Conservation (phyloP, 179 eudicot species). For the Amaranthus tricolor region DNA sequence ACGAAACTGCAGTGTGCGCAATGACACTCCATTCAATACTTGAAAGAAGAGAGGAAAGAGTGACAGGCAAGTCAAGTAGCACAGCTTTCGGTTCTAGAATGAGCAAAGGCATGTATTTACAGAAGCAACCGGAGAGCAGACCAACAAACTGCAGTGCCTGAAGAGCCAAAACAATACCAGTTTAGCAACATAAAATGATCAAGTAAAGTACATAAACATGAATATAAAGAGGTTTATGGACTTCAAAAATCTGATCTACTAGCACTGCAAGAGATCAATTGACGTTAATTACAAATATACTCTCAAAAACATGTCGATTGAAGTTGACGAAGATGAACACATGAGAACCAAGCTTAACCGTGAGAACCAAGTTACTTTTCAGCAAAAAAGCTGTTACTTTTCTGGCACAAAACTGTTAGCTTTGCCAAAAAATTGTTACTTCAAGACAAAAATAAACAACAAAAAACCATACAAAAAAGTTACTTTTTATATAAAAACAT, state of each 20-base stretch:
- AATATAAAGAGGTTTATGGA: neutral
- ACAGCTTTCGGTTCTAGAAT: slow-evolving; percentile 52
- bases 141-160: slow-evolving; percentile 82
- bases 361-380: too few relatives aligned
- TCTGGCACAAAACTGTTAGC: too few relatives aligned
- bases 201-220: neutral
- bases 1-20: slow-evolving; percentile 58
- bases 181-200: neutral
- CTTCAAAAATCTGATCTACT: neutral
- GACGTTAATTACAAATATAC: neutral
- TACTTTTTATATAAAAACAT: too few relatives aligned
- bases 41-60: slow-evolving; percentile 66
- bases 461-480: too few relatives aligned
- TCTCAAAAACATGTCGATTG: neutral
- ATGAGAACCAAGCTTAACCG: too few relatives aligned
- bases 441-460: too few relatives aligned
- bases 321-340: too few relatives aligned
- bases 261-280: neutral
- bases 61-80: slow-evolving; percentile 70
- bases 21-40: slow-evolving; percentile 46
- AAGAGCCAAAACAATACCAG: neutral
- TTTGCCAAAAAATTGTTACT: too few relatives aligned
- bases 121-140: slow-evolving; percentile 72
- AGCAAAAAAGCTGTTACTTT: too few relatives aligned
- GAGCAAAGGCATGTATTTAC: slow-evolving; percentile 83